Percentiles rank a stretch among this genome's conserved stretches.
phyloP scores from a whole-genome alignment of 345 rosid species.

The Chamaenerion angustifolium region DNA sequence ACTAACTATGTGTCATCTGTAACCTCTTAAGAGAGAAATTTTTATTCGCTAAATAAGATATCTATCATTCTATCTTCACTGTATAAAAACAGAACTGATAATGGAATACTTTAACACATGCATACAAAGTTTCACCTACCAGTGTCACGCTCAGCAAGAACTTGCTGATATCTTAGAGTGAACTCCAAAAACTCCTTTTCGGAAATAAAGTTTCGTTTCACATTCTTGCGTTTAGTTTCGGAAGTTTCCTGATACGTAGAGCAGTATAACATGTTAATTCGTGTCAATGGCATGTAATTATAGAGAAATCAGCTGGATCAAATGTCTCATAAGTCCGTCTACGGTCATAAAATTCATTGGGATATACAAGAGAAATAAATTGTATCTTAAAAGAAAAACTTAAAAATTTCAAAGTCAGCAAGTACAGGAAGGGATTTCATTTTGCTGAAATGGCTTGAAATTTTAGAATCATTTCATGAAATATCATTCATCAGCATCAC shows the following conservation, averaged over 20 bases:
- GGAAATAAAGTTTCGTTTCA: conserved; percentile 48
- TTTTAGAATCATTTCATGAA: neutral
- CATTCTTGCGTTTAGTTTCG: conserved; percentile 60
- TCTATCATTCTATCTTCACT: too few species aligned
- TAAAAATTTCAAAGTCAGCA: neutral
- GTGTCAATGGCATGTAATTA: neutral
- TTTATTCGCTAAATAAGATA: too few species aligned
- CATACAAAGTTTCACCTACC: conserved; percentile 25
- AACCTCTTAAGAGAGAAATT: too few species aligned
- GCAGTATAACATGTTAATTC: neutral
- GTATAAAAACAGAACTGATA: too few species aligned
- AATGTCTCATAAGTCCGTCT: too few species aligned
- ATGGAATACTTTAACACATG: neutral
- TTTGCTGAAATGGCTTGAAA: neutral
- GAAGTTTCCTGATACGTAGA: conserved; percentile 34
- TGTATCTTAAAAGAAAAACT: neutral
- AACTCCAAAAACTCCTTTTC: conserved; percentile 79
- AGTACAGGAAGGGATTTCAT: neutral
- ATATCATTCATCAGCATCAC: too few species aligned
- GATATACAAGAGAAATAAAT: too few species aligned
- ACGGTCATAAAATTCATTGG: too few species aligned
- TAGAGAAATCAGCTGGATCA: neutral
- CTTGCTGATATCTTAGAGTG: conserved; percentile 84
- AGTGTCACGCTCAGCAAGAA: conserved; percentile 71
- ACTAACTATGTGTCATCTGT: too few species aligned